Evolutionary conservation across 495 filamentous ascomycete genomes (phyloP).

Genomic region (Terfezia boudieri): DNA sequence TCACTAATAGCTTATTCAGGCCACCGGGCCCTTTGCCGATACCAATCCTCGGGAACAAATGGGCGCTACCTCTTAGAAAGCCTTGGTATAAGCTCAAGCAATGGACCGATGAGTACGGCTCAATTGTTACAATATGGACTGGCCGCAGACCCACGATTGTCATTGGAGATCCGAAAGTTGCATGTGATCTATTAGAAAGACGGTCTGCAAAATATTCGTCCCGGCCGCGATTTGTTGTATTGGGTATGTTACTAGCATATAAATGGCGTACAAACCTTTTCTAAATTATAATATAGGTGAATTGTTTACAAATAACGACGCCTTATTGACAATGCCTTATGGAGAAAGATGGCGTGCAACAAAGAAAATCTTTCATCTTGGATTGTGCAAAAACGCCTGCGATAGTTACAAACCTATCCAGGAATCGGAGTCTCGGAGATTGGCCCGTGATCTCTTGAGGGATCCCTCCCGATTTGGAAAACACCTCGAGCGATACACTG

Average conservation of each 20-base stretch:
- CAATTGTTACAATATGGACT: slow-evolving; percentile 35
- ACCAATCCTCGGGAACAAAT: slow-evolving; percentile 34
- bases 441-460: slow-evolving; percentile 29
- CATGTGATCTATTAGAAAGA: slow-evolving; percentile 35
- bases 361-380: slow-evolving; percentile 19
- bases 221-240: slow-evolving; percentile 31
- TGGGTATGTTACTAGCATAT: slow-evolving; percentile 32
- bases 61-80: slow-evolving; percentile 28
- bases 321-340: slow-evolving; percentile 26
- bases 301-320: slow-evolving; percentile 15
- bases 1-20: slow-evolving; percentile 2
- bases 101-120: slow-evolving; percentile 26
- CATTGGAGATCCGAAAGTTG: slow-evolving; percentile 37
- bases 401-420: slow-evolving; percentile 23
- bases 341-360: slow-evolving; percentile 23
- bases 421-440: slow-evolving; percentile 26
- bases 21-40: slow-evolving; percentile 34
- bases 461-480: slow-evolving; percentile 32
- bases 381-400: slow-evolving; percentile 6
- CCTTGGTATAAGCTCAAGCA: slow-evolving; percentile 37
- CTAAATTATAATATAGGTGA: slow-evolving; percentile 6
- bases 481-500: slow-evolving; percentile 41
- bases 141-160: slow-evolving; percentile 40
- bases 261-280: slow-evolving; percentile 14
- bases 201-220: slow-evolving; percentile 31